Evolutionary conservation across 768 basidiomycete species (phyloP), one percentile per base, ranked within the genome.

Genomic region (Auricularia sp.): DNA sequence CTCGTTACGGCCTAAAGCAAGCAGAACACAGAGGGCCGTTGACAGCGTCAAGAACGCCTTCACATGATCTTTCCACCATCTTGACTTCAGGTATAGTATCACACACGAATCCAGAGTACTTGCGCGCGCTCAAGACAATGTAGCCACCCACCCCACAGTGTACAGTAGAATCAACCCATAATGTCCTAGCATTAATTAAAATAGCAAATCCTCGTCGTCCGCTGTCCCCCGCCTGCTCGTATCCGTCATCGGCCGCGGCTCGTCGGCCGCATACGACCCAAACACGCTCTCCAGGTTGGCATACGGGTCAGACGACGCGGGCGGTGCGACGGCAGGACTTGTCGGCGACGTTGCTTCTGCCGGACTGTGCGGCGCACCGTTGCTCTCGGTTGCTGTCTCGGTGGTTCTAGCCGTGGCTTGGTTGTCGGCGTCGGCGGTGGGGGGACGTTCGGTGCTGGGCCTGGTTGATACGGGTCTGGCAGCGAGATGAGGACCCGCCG

Each of bases 281-380:
- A 94, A 92, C 62, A 89, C 90, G 45, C 84, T 82, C 68, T 81
- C 89, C 63, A 97, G 75, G 67, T 88, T 88, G 4, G 90, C 92
- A 73, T 97, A 97, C 29, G 92, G 92, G 75, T 95, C 92, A 44
- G 14, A 14, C 18, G 56, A 34, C 16, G 2, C 16, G 13, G n/a
- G 54, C 2, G 56, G 10, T 24, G 24, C 29, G 16, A 33, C 29
- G 4, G 56, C 56, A 6, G 56, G 56, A 59, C 56, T 59, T 10
- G 56, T 33, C 71, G 76, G 74, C 77, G n/a, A 71, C 58, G 39
- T 62, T 73, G 45, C 71, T 73, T 51, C 71, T 71, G 33, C 67
- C 65, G 47, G 66, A 13, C 65, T 66, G 13, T 68, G 65, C 67
- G 65, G 29, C 58, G 61, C 44, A 65, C 67, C 68, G 65, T 68